Base-by-base conservation (phyloP, 257 asterid genomes). In the Perilla frutescens region DNA sequence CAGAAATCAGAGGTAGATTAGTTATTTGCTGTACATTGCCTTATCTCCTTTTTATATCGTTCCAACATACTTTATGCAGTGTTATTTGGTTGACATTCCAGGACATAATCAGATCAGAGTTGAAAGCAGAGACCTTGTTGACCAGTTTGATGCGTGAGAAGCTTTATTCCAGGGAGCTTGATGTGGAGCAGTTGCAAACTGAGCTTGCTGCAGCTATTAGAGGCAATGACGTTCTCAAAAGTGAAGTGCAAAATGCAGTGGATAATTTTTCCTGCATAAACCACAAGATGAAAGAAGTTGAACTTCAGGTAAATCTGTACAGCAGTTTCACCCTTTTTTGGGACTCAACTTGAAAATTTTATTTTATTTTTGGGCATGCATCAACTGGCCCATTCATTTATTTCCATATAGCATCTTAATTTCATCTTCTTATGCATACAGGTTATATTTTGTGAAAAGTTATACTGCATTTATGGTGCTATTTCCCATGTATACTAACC, bases 161-260 rank as follows among this genome's bases (percentile, higher is more conserved):
- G 81, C 97, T 96, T 71, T 90, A 89, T 78, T 81, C 96, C 34
- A 88, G 86, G 78, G 99, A 92, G 78, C 79, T 83, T 63, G 94
- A 88, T 26, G 76, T 84, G 62, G 98, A 96, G 79, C 99, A 90
- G 81, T 86, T 90, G 78, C 93, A 87, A 79, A 91, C 99, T 76
- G 99, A 96, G 81, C 86, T 96, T 70, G 98, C 98, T 67, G 89
- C 97, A 66, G 86, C 90, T 26, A 82, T 92, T 64, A 84, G 97
- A 77, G 91, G 96, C 66, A 87, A 85, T 41, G 98, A 96, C 39
- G 80, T 90, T 66, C 92, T 90, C 77, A 92, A 87, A 81, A 85
- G 92, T 68, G 98, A 96, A 81, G 86, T 89, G 50, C 96, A 92
- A 79, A 90, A 89, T 78, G 90, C 96, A 29, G 31, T 81, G 71